Evolutionary conservation across 805 yeast species (phyloP), one percentile per base, ranked within the genome.

Genomic region (Metschnikowia vanudenii): DNA sequence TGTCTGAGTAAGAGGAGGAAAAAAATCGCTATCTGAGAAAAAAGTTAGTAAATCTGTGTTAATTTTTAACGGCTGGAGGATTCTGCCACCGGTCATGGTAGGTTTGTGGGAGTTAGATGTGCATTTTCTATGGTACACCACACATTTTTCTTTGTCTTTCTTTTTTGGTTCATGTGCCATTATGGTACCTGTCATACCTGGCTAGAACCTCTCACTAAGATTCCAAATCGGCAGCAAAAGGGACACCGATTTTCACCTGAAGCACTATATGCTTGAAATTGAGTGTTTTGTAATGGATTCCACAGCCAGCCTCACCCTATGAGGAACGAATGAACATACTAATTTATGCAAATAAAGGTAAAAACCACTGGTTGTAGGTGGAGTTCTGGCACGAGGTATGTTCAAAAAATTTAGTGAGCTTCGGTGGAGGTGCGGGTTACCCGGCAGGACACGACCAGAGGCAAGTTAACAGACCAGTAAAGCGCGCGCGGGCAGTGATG

Each of bases 361-460:
- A 42, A 31, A 26, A 26, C 44, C 47, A 43, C 47, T 49, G 36
- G 52, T 28, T 24, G 37, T 13, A 24, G 28, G 17, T 7, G 32
- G 22, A n/a, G 30, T 41, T 20, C 5, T 13, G 37, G 41, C 41
- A 18, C 17, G 44, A 28, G 18, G 39, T 33, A 22, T 34, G 31
- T 28, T 39, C 43, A 43, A 33, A 18, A 50, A 49, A 46, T 37
- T 37, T 22, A 39, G 50, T 40, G 53, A 43, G 53, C 36, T 41
- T 46, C 43, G 51, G 46, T 39, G 47, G 50, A 32, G 50, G 47
- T 30, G 47, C 45, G 50, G 45, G 52, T 49, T 49, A 45, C 52
- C 52, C 52, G 52, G 47, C 37, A 20, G 41, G 17, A 32, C 48
- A 45, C 48, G 48, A 45, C 48, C 44, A 30, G 33, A 30, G 33